These are phyloP conservation scores for Solanum clarkiae DNA, from an alignment of 257 asterid species.

Conservation along the genomic window DNA sequence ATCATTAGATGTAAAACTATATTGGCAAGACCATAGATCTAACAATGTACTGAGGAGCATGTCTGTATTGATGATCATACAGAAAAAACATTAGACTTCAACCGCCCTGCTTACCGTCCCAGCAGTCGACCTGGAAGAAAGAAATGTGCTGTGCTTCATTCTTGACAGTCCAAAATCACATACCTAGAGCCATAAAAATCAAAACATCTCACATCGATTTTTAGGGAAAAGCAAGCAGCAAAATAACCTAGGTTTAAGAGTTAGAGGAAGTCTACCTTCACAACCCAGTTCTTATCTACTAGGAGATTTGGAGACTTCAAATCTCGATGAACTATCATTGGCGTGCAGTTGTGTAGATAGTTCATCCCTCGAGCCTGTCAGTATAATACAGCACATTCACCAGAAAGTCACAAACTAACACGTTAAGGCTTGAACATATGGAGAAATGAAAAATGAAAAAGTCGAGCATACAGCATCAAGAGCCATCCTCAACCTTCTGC, in stretches of 20 bases:
- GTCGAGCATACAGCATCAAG: conserved; percentile 76
- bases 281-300: conserved; percentile 95
- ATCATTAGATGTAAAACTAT: not conserved
- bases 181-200: conserved; percentile 39
- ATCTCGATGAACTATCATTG: conserved; percentile 92
- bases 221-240: not conserved
- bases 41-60: not conserved
- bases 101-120: conserved; percentile 68
- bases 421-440: not conserved
- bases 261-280: conserved; percentile 49
- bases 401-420: conserved; percentile 4
- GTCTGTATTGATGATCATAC: not conserved
- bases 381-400: not conserved
- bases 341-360: conserved; percentile 86
- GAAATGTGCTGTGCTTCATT: conserved; percentile 90
- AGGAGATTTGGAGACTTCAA: conserved; percentile 96
- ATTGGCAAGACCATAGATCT: not conserved
- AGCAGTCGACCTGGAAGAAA: conserved; percentile 93
- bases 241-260: not conserved
- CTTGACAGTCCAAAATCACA: conserved; percentile 91
- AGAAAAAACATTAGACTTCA: not conserved
- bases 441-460: conserved; percentile 1
- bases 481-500: conserved; percentile 89
- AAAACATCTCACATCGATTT: not conserved
- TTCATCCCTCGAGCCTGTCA: conserved; percentile 96